A percentile compares a stretch with the other conserved stretches of the same genome.
These are phyloP conservation scores for Mycena amicta DNA, from an alignment of 768 basidiomycete species.

Conservation along the genomic window DNA sequence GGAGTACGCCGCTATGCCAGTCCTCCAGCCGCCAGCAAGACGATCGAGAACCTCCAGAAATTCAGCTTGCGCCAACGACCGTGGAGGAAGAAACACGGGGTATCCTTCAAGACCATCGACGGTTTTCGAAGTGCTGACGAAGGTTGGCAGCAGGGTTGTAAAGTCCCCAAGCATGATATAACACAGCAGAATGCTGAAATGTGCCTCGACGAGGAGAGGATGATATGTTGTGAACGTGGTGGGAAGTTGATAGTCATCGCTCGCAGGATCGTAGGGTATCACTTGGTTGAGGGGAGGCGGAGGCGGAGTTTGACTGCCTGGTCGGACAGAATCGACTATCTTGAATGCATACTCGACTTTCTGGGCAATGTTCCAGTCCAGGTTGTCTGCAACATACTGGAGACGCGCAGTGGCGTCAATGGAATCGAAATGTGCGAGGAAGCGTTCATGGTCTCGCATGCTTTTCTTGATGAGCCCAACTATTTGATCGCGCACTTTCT, in stretches of 20 bases:
- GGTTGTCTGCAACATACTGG: constrained; percentile 34
- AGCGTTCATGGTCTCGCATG: constrained; percentile 83
- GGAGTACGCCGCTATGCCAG: constrained; percentile 64
- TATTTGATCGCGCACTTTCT: constrained; percentile 62
- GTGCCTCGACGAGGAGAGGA: constrained; percentile 84
- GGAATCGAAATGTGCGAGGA: constrained; percentile 80
- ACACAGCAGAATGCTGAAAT: constrained; percentile 78
- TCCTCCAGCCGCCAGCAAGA: constrained; percentile 74
- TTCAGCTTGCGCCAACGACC: constrained; percentile 90
- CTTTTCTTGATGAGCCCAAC: constrained; percentile 65
- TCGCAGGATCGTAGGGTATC: background rate
- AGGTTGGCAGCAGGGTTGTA: constrained; percentile 58
- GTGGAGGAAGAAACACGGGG: constrained; percentile 83
- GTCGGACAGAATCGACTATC: constrained; percentile 67
- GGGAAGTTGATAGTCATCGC: constrained; percentile 28
- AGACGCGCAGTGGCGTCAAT: constrained; percentile 49
- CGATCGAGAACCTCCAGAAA: constrained; percentile 85
- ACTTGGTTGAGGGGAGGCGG: background rate
- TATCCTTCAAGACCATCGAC: constrained; percentile 87
- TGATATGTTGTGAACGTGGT: constrained; percentile 88
- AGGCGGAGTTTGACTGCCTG: constrained; percentile 47
- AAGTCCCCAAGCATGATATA: constrained; percentile 81
- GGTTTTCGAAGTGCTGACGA: constrained; percentile 64
- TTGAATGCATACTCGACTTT: constrained; percentile 69
- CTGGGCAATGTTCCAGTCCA: constrained; percentile 42